Base-by-base conservation (phyloP, 1,139 yeast species). In the Blastobotrys proliferans region DNA sequence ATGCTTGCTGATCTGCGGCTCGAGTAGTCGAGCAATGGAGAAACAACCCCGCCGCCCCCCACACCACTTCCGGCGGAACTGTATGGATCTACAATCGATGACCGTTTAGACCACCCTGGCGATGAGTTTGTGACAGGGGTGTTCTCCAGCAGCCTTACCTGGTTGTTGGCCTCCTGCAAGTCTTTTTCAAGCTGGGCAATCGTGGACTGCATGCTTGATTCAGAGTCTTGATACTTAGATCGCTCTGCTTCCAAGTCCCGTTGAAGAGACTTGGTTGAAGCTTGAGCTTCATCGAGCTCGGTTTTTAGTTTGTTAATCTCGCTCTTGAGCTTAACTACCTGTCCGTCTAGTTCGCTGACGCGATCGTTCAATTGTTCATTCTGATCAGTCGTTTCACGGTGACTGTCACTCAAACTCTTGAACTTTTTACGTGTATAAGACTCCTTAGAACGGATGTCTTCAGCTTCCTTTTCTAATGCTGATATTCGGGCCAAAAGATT, bases 401-500 rank as follows among this genome's bases (percentile, higher is more conserved):
- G 41, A 22, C 33, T 50, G 10, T 55, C 60, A 9, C 47, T 46
- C 37, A 51, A 35, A 10, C 53, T 18, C 44, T 58, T 57, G 25
- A 56, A 43, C 31, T 52, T 51, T 35, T 52, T 52, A 19, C 55
- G 45, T n/a, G 55, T 37, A n/a, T 52, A 48, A 2, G 45, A 34
- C 35, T 60, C 63, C 11, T 58, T 52, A 5, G 50, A 37, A 28
- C 51, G 49, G 8, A 47, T 35, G 17, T 52, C 51, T 6, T 73
- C 77, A 1, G 69, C 49, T 3, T 68, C 60, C 14, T 59, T 49
- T 29, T 76, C 72, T 32, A 81, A 62, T 28, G 63, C 62, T 19
- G 74, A 69, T 6, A 79, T 66, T 45, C 76, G 75, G 13, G 62
- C 56, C 38, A 72, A 66, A 43, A 82, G 61, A 27, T 72, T 70